A percentile compares a stretch with the other conserved stretches of the same genome.
These are phyloP conservation scores for Suhomyces maxii DNA, from an alignment of 1,139 yeast species.

Conservation along the genomic window DNA sequence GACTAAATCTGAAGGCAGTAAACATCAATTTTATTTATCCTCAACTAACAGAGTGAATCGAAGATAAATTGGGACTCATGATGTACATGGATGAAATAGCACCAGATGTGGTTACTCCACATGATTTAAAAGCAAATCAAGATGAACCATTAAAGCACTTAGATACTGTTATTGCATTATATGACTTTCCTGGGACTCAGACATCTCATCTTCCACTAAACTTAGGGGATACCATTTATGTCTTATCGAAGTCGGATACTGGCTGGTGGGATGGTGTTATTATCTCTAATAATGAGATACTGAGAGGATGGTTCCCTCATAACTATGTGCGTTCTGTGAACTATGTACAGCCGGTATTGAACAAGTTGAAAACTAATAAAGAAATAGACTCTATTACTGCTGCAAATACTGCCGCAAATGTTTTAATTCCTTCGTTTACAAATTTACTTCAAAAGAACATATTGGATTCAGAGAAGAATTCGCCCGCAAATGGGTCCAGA, in stretches of 20 bases:
- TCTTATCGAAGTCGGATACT: conserved; percentile 50
- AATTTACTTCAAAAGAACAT: conserved; percentile 38
- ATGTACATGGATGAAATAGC: conserved; percentile 34
- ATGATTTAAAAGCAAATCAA: conserved; percentile 19
- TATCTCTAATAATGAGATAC: conserved; percentile 36
- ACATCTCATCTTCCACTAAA: conserved; percentile 47
- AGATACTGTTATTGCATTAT: conserved; percentile 53
- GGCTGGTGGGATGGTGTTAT: conserved; percentile 83
- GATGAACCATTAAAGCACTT: conserved; percentile 37
- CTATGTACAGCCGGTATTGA: conserved; percentile 48
- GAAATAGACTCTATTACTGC: conserved; percentile 49
- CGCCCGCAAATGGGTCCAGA: conserved; percentile 36
- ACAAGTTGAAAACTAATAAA: conserved; percentile 39
- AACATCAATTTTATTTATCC: too few species aligned
- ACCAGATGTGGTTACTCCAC: conserved; percentile 40
- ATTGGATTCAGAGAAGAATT: conserved; percentile 30
- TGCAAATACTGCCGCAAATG: conserved; percentile 53
- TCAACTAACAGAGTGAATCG: too few species aligned
- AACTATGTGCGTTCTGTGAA: conserved; percentile 52
- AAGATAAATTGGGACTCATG: too few species aligned
- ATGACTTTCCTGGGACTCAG: conserved; percentile 51
- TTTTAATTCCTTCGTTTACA: conserved; percentile 47
- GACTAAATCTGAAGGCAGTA: too few species aligned
- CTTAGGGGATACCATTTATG: conserved; percentile 53
- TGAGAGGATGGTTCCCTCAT: conserved; percentile 79